Base-by-base conservation (phyloP, 176 grass and related monocot genomes). In the Phyllostachys edulis region DNA sequence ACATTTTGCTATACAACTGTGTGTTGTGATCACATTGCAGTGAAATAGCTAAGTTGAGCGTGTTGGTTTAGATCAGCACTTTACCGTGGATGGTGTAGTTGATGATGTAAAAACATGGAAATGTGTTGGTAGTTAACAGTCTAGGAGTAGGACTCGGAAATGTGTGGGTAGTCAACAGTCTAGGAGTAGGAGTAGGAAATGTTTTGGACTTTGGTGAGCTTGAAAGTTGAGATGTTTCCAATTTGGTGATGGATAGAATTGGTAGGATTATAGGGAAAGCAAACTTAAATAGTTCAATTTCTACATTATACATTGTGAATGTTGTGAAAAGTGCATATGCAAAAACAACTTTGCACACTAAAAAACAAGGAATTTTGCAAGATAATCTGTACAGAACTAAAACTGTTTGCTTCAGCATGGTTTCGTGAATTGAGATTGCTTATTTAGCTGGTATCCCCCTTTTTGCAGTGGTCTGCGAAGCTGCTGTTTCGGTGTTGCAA, bases 381-480 rank as follows among this genome's bases (percentile, higher is more conserved):
- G 64, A 71, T 50, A 40, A 3, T 57, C 18, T 89, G 11, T 46
- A 49, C 60, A 26, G 0, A 20, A 73, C n/a, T 65, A 34, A 26
- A 75, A 54, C 29, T 21, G 12, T 44, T 80, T 68, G 16, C 49
- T 79, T 75, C 14, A 73, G 50, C 38, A 34, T 87, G 5, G 9
- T 90, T 75, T 73, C 50, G 12, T 52, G 5, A 79, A 50, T 34
- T 29, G 38, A 74, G 60, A 32, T 80, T 87, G 41, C 85, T 90
- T 83, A 90, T 83, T 34, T 79, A 90, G 51, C 63, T 80, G 41
- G 6, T 90, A 37, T 82, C 73, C 47, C 76, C 37, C 60, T 81
- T 92, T 92, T 80, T 94, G 89, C 93, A 98, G 96, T 90, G 96
- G 96, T 70, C 14, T 98, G 79, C 87, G 93, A 94, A 92, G 96